Percentiles rank a stretch among this genome's conserved stretches.
Evolutionary conservation across 371 early-diverging fungal species (phyloP).

Genomic region (Mucor irregularis): DNA sequence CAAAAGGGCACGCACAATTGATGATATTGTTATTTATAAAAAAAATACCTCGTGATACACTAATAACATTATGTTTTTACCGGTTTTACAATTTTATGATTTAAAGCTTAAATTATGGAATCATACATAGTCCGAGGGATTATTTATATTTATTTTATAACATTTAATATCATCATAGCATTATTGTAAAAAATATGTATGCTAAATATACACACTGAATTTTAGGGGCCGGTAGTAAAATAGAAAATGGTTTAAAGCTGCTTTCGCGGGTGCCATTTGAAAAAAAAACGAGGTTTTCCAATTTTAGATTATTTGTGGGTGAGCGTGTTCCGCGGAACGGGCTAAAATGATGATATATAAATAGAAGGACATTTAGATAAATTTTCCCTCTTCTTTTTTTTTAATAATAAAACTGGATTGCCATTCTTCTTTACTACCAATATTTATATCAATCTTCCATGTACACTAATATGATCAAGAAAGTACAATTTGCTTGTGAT

Average conservation of each 20-base stretch:
- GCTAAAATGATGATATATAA: constrained; percentile 8
- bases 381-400: neutral
- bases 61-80: constrained; percentile 4
- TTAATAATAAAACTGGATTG: neutral
- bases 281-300: constrained; percentile 17
- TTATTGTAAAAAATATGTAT: too few relatives aligned
- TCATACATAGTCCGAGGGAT: too few relatives aligned
- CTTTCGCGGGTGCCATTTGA: too few relatives aligned
- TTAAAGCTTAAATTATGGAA: neutral
- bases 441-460: neutral
- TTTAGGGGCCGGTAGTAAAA: too few relatives aligned
- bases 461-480: constrained; percentile 24
- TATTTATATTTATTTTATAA: too few relatives aligned
- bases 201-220: too few relatives aligned
- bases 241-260: too few relatives aligned
- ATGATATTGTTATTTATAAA: too few relatives aligned
- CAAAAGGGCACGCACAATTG: too few relatives aligned
- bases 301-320: constrained; percentile 2
- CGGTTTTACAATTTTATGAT: constrained; percentile 4
- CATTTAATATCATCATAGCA: too few relatives aligned
- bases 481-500: constrained; percentile 44
- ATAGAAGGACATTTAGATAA: neutral
- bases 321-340: constrained; percentile 20
- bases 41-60: constrained; percentile 1
- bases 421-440: neutral